Evolutionary conservation across 2,329 filamentous ascomycete genomes (phyloP).

Genomic region (Colletotrichum nymphaeae): DNA sequence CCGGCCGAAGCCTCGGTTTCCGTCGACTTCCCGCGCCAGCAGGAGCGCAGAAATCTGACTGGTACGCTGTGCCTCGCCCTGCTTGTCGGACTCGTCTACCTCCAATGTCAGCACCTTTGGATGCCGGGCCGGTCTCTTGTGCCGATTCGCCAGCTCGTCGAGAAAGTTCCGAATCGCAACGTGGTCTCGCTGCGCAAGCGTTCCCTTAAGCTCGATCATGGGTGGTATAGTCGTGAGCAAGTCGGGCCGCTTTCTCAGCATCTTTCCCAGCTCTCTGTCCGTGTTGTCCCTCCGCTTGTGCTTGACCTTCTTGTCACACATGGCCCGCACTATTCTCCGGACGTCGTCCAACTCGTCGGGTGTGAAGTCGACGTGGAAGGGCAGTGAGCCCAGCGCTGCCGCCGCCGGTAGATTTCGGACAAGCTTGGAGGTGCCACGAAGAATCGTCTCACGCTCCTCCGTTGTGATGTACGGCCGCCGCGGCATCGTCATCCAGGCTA

Average conservation of each 20-base stretch:
- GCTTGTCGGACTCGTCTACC: constrained; percentile 43
- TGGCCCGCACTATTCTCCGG: constrained; percentile 26
- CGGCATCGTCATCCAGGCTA: constrained; percentile 30
- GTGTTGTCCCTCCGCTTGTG: background rate
- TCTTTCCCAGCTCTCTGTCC: constrained; percentile 36
- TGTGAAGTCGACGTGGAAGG: constrained; percentile 60
- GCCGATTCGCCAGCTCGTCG: constrained; percentile 51
- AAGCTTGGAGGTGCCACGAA: constrained; percentile 34
- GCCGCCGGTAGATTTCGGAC: constrained; percentile 21
- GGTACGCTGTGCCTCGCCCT: constrained; percentile 42
- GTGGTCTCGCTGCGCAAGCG: constrained; percentile 40
- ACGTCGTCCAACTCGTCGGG: constrained; percentile 48
- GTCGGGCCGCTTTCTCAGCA: constrained; percentile 30
- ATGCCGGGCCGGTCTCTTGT: constrained; percentile 36
- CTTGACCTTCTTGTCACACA: constrained; percentile 8
- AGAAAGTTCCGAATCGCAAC: constrained; percentile 52
- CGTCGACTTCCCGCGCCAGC: constrained; percentile 60
- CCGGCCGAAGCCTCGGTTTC: constrained; percentile 55
- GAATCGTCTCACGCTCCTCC: constrained; percentile 34
- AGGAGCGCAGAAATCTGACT: constrained; percentile 54
- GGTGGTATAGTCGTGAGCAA: constrained; percentile 25
- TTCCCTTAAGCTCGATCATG: constrained; percentile 33
- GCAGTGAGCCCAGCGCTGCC: constrained; percentile 11
- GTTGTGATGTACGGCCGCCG: constrained; percentile 41
- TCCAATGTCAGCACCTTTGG: constrained; percentile 45